Base-by-base conservation (phyloP, 306 rosid genomes). In the Senna tora region DNA sequence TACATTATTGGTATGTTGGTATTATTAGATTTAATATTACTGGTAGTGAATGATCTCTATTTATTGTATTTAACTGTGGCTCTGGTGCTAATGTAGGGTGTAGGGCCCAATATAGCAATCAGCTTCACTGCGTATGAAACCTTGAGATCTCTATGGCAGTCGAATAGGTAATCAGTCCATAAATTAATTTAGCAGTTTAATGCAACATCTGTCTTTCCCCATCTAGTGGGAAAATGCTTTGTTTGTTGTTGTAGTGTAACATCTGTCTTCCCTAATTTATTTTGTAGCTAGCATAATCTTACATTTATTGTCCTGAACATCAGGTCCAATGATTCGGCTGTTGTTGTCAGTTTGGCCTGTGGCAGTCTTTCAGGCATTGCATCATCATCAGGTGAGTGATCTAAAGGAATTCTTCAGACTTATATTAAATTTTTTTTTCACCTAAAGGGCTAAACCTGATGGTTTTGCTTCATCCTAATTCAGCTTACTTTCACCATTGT, bases 351-450 rank as follows among this genome's bases (percentile, higher is more conserved):
- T 82, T 81, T 94, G 78, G 85, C 94, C 30, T 94, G 98, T 38
- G 98, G 98, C 55, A 94, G 97, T 84, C 90, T 91, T 64, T 91
- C 98, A 28, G 98, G 98, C 82, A 86, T 91, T 79, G 95, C 90
- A 50, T 91, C 96, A 60, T 94, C 98, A 72, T 87, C 98, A 82
- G 94, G 98, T 91, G 86, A 86, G 97, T 80, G 76, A 83, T 80
- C 83, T 49, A 58, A 75, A 67, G 57, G 81, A 21, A 2, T 73
- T 28, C 59, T 55, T 45, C 3, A 50, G 56, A 67, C 38, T 75
- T 52, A 47, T 47, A 68, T 65, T 46, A 61, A 13, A 2, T 22
- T 30, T 67, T 67, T 41, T 72, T 63, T 5, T 75, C 51, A 0
- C 57, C 6, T 67, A 17, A 55, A 55, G 15, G 4, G 11, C 49